A percentile compares a stretch with the other conserved stretches of the same genome.
Evolutionary conservation across 1,284 basidiomycete genomes (phyloP).

Genomic region (Apiotrichum domesticum): DNA sequence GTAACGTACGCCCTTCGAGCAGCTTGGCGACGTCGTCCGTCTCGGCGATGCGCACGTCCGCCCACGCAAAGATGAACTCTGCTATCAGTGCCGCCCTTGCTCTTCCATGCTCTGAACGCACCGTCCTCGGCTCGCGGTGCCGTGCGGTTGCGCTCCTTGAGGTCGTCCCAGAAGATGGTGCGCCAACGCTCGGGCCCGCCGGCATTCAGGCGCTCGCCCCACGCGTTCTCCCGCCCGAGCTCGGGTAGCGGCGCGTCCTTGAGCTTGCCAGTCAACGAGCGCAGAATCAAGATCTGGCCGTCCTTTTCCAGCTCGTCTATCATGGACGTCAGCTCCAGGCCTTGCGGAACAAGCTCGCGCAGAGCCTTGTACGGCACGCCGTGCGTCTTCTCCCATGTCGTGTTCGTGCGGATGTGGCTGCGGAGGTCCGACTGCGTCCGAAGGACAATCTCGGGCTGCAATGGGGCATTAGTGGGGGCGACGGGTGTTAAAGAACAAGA

Average conservation of each 20-base stretch:
- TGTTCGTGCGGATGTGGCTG: conserved; percentile 36
- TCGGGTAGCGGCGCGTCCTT: conserved; percentile 38
- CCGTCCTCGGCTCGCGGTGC: conserved; percentile 40
- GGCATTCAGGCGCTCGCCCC: conserved; percentile 30
- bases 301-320: conserved; percentile 33
- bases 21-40: conserved; percentile 43
- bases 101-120: conserved; percentile 14
- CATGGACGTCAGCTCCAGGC: conserved; percentile 14
- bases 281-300: conserved; percentile 41
- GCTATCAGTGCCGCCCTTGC: neutral
- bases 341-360: conserved; percentile 29
- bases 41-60: conserved; percentile 37
- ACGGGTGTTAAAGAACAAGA: neutral
- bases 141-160: conserved; percentile 34
- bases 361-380: conserved; percentile 31
- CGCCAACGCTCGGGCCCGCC: conserved; percentile 35
- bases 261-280: conserved; percentile 30
- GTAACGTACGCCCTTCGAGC: conserved; percentile 32
- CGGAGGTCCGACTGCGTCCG: conserved; percentile 30
- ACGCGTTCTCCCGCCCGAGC: conserved; percentile 37
- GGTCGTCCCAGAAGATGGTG: conserved; percentile 43
- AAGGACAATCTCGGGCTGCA: conserved; percentile 39
- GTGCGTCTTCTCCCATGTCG: conserved; percentile 19
- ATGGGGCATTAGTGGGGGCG: neutral
- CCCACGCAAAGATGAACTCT: conserved; percentile 45